Evolutionary conservation across 257 asterid genomes (phyloP), one percentile per base, ranked within the genome.

Genomic region (Scutellaria minor): DNA sequence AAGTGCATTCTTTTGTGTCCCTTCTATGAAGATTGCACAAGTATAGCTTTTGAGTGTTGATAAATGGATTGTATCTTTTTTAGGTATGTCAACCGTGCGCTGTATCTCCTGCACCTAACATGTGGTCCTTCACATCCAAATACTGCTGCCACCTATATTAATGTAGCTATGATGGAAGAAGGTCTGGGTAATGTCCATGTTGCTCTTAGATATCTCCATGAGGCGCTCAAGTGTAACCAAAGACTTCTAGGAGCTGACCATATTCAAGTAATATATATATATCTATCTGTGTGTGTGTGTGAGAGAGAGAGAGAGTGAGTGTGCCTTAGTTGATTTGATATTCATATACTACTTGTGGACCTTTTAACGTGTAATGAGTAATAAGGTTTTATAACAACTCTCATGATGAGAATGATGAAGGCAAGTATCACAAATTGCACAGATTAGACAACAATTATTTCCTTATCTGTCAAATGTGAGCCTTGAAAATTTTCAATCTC

Each of bases 81-180:
- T 70, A 90, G 96, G 90, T 90, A 90, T 79, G 96, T 90, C 77
- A 88, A 85, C 78, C 96, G 93, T 3, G 96, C 96, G 5, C 73
- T 90, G 69, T 87, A 87, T 81, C 96, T 89, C 59, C 78, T 89
- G 86, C 93, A 87, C 74, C 80, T 89, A 63, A 89, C 91, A 31
- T 89, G 96, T 54, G 96, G 96, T 22, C 93, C 91, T 48, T 87
- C 96, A 75, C 96, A 87, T 70, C 96, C 96, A 48, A 89, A 87
- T 75, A 89, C 96, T 14, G 93, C 96, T 69, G 96, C 96, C 71
- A 87, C 93, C 50, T 89, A 89, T 64, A 89, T 89, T 46, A 89
- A 89, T 66, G 91, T 89, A 2, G 96, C 96, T 74, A 89, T 89
- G 96, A 89, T 89, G 96, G 93, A 89, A 87, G 96, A 89, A 83